A percentile compares a stretch with the other conserved stretches of the same genome.
phyloP scores from a whole-genome alignment of 495 filamentous ascomycete species.

The Aspergillus saccharolyticus region DNA sequence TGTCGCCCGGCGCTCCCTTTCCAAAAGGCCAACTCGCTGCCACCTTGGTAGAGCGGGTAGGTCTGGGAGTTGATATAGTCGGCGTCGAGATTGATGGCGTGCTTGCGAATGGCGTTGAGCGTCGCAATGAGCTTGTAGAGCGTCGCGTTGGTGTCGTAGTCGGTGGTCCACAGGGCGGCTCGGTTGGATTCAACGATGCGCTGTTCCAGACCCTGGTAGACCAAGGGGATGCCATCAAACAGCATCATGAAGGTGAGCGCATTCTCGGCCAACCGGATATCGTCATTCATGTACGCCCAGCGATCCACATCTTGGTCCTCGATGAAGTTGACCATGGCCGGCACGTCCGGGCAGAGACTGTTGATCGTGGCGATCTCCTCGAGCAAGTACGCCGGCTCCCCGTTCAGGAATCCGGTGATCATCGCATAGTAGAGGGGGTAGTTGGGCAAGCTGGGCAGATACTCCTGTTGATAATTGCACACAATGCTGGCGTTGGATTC shows the following conservation, averaged over 20 bases:
- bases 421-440: slow-evolving; percentile 11
- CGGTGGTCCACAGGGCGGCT: slow-evolving; percentile 61
- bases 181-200: slow-evolving; percentile 61
- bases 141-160: slow-evolving; percentile 50
- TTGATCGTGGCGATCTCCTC: slow-evolving; percentile 5
- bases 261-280: slow-evolving; percentile 46
- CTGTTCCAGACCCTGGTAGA: slow-evolving; percentile 63
- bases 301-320: slow-evolving; percentile 66
- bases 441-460: slow-evolving; percentile 30
- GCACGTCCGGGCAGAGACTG: slow-evolving; percentile 38
- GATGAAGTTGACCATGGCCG: slow-evolving; percentile 59
- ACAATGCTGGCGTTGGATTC: slow-evolving; percentile 2
- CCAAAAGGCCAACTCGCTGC: slow-evolving; percentile 47
- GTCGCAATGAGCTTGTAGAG: slow-evolving; percentile 53
- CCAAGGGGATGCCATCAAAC: slow-evolving; percentile 52
- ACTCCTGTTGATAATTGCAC: slow-evolving; percentile 6
- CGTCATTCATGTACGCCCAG: slow-evolving; percentile 37
- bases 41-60: slow-evolving; percentile 44
- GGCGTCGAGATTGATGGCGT: slow-evolving; percentile 43
- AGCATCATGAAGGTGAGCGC: slow-evolving; percentile 63
- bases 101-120: slow-evolving; percentile 54
- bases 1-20: slow-evolving; percentile 50
- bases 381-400: neutral
- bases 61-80: slow-evolving; percentile 46
- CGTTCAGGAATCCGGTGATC: slow-evolving; percentile 5